phyloP scores from a whole-genome alignment of 768 basidiomycete genomes.

The Kwoniella dendrophila region DNA sequence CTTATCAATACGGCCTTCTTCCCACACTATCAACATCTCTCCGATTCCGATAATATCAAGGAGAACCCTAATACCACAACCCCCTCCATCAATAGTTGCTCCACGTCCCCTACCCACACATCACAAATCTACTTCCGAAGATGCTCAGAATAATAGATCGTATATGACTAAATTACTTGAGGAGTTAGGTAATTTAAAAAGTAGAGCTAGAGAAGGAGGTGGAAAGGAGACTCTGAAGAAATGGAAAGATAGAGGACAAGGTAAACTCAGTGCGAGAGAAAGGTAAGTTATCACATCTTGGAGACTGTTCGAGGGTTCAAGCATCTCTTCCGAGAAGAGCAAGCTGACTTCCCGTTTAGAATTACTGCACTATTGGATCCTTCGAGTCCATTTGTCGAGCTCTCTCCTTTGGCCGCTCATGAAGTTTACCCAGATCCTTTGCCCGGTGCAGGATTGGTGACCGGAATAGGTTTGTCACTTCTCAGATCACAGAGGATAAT shows the following conservation, averaged over 20 bases:
- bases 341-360: conserved; percentile 57
- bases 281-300: conserved; percentile 25
- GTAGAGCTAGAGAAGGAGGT: conserved; percentile 42
- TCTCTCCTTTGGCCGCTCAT: conserved; percentile 81
- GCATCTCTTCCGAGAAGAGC: too few species aligned
- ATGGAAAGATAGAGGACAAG: conserved; percentile 44
- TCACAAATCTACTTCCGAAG: conserved; percentile 24
- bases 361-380: conserved; percentile 76
- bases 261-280: conserved; percentile 41
- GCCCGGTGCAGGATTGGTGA: conserved; percentile 87
- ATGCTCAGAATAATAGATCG: conserved; percentile 29
- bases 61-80: conserved; percentile 43
- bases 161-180: conserved; percentile 29
- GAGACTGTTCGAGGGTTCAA: too few species aligned
- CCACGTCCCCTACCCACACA: conserved; percentile 36
- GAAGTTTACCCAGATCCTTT: conserved; percentile 75
- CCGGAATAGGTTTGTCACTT: conserved; percentile 61
- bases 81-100: conserved; percentile 28
- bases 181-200: conserved; percentile 20
- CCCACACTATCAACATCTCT: not conserved
- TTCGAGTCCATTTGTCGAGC: conserved; percentile 83
- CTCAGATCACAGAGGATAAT: not conserved
- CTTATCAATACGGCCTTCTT: not conserved
- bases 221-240: conserved; percentile 33
- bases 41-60: not conserved